Base-by-base conservation (phyloP, 2,329 filamentous ascomycete species). In the Aspergillus pseudoterreus region DNA sequence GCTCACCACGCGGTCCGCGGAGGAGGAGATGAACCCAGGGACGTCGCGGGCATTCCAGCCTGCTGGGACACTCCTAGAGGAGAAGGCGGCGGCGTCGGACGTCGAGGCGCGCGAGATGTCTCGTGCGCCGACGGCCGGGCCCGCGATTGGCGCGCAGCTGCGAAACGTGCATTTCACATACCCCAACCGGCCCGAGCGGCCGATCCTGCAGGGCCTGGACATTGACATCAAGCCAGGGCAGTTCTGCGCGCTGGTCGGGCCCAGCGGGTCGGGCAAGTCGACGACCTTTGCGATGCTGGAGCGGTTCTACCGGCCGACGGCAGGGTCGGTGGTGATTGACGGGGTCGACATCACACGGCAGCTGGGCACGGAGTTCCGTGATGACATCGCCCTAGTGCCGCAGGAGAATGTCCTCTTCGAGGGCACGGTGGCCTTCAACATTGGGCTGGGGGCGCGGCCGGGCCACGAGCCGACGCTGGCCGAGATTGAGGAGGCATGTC, bases 401-500 rank as follows among this genome's bases (percentile, higher is more conserved):
- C 76, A 78, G 53, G 73, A 77, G 15, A 75, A 71, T 45, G 71
- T 75, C 1, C 63, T 79, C 4, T 78, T 78, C 50, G 73, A 77
- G 48, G 76, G 75, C 2, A 75, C 63, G 24, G 71, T 78, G n/a
- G 68, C 66, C 15, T 78, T 76, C 65, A 79, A 78, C 53, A 65
- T 77, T 19, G 65, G 65, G 2, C 66, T 77, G 3, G 76, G 73
- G n/a, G 68, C 68, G 2, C 73, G 76, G 1, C 83, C 82, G 1
- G 78, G 75, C 11, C 72, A 78, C 38, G 76, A 79, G 32, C 80
- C 80, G 1, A 80, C 77, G 1, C 72, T 82, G 42, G 79, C 74
- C 8, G 85, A 88, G 43, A 83, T 89, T 43, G 77, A 85, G 56
- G 80, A 82, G 48, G 86, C 86, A 0, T 88, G 85, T 63, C 78